These are phyloP conservation scores for Citrus sp. DNA, from an alignment of 345 rosid genomes.

Conservation along the genomic window DNA sequence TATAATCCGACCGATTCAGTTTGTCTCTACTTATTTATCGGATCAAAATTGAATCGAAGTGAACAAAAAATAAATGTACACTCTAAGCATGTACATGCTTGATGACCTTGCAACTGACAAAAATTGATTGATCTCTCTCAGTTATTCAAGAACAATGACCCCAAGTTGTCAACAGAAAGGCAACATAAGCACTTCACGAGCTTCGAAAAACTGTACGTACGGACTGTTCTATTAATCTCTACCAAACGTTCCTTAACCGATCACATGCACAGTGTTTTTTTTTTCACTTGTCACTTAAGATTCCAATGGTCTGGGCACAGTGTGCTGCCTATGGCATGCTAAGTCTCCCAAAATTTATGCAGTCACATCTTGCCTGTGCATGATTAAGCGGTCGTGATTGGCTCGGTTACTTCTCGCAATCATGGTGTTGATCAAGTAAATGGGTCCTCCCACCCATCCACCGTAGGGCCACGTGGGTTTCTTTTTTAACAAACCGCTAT, in stretches of 20 bases:
- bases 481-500: conserved; percentile 14
- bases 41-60: no score
- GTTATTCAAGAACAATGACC: not conserved
- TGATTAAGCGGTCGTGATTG: conserved; percentile 17
- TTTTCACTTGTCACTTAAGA: conserved; percentile 1
- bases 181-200: not conserved
- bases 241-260: conserved; percentile 8
- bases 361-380: not conserved
- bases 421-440: not conserved
- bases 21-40: no score
- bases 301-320: not conserved
- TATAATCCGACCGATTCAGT: not conserved
- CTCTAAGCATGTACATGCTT: no score
- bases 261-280: not conserved
- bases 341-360: not conserved
- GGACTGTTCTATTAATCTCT: not conserved
- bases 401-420: not conserved
- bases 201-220: not conserved
- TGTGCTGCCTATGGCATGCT: no score
- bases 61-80: no score
- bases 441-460: conserved; percentile 9
- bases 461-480: conserved; percentile 15
- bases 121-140: not conserved
- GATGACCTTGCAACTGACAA: no score
- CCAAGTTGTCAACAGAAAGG: not conserved